These are phyloP conservation scores for Aureobasidium sp. DNA, from an alignment of 2,329 filamentous ascomycete genomes.

Conservation along the genomic window DNA sequence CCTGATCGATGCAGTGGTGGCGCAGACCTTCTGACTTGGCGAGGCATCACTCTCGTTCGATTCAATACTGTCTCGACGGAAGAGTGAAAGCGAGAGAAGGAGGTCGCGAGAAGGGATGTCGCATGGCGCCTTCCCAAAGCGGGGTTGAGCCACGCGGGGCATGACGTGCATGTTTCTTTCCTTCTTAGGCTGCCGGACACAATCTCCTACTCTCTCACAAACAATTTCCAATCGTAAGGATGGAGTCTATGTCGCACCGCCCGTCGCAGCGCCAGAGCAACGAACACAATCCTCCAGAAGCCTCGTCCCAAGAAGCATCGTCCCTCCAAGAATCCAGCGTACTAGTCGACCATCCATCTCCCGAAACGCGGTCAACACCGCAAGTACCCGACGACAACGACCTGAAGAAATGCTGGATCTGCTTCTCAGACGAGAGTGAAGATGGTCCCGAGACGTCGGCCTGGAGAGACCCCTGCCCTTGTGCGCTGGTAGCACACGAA, in stretches of 20 bases:
- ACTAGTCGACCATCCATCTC: not conserved
- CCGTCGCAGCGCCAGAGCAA: conserved; percentile 5
- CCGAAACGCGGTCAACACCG: not conserved
- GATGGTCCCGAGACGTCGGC: conserved; percentile 53
- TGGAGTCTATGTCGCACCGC: conserved; percentile 1
- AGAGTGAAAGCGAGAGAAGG: not conserved
- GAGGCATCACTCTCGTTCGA: not conserved
- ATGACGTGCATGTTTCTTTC: conserved; percentile 2
- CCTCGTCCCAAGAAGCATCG: not conserved
- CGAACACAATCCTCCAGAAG: not conserved
- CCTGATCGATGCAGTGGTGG: too few species aligned
- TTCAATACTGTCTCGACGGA: not conserved
- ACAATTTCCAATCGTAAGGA: not conserved
- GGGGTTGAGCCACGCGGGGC: not conserved
- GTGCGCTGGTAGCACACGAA: conserved; percentile 85
- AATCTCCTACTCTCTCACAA: not conserved
- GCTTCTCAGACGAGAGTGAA: conserved; percentile 59
- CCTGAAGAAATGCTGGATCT: conserved; percentile 60
- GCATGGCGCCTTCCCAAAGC: not conserved
- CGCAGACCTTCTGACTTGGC: not conserved
- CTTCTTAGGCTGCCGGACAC: not conserved
- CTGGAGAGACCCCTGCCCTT: conserved; percentile 88
- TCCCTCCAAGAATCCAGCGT: conserved; percentile 9
- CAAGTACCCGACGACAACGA: conserved; percentile 28
- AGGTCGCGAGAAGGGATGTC: not conserved